These are phyloP conservation scores for Vachellia collinsii DNA, from an alignment of 306 rosid species.

Conservation along the genomic window DNA sequence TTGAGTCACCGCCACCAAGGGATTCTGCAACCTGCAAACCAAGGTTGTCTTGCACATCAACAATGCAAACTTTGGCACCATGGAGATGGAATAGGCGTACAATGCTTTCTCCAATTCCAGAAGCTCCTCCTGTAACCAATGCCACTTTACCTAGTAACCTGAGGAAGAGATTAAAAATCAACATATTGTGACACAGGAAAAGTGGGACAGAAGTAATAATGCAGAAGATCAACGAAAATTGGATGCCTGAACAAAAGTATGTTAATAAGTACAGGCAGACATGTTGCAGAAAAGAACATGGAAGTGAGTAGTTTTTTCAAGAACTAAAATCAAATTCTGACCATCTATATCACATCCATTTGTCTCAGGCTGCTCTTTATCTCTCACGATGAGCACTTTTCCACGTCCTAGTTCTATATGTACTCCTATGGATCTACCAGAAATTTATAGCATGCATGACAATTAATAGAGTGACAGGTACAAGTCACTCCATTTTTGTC, in stretches of 20 bases:
- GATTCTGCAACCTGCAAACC: conserved; percentile 57
- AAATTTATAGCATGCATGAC: background rate
- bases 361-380: background rate
- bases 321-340: background rate
- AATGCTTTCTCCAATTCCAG: conserved; percentile 89
- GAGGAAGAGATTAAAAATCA: conserved; percentile 17
- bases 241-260: background rate
- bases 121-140: conserved; percentile 86
- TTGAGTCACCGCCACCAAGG: conserved; percentile 50
- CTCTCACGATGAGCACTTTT: background rate
- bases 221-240: background rate
- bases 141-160: conserved; percentile 88
- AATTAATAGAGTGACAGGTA: background rate
- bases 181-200: background rate
- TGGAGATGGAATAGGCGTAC: conserved; percentile 66
- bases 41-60: conserved; percentile 70
- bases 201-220: no score
- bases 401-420: background rate
- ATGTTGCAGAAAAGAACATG: background rate
- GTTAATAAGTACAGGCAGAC: background rate
- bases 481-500: background rate
- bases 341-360: background rate
- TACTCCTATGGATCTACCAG: background rate
- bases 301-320: background rate
- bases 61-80: conserved; percentile 84